Base-by-base conservation (phyloP, 352 stramenopile species). In the Phytopythium oedochilum region DNA sequence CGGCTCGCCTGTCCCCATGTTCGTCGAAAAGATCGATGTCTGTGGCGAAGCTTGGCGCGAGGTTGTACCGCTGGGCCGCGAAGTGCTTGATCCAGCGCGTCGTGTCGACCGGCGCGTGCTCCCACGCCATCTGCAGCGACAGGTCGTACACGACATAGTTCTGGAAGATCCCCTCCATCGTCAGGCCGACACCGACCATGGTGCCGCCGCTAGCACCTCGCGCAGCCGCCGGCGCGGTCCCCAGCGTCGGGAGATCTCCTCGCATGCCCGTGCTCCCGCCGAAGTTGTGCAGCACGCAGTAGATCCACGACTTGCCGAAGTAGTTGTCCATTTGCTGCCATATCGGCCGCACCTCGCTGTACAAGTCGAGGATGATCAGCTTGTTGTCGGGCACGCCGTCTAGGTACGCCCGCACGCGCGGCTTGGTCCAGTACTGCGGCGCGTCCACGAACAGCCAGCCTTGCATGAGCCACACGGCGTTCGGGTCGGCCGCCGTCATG, bases 111-210 rank as follows among this genome's bases (percentile, higher is more conserved):
- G 71, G 65, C 11, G 52, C 35, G 31, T 72, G 39, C 50, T 79
- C 58, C 78, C 76, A 93, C 7, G 80, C 78, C 79, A 89, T 91
- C 39, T 90, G 70, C 11, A 92, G 57, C 15, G 73, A 70, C 28
- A 92, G 60, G 47, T 94, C 83, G 54, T 94, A 94, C 35, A 94
- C 79, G 1, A 91, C 68, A 53, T 94, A 94, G 70, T 94, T 94
- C 49, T 94, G 79, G 59, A 84, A 90, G 54, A 94, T 94, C 23
- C 83, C 83, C 64, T 94, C 83, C 81, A 94, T 94, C 1, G 80
- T 91, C 28, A 91, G 62, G 0, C 83, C 83, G 8, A 94, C 60
- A 29, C 83, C 83, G 18, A 82, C 65, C 81, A 94, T 89, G 12
- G 82, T 89, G 8, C 76, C 78, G 31, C 76, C 68, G 55, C 78